Conservation (phyloP, 345 rosid species). For the Turnera subulata region DNA sequence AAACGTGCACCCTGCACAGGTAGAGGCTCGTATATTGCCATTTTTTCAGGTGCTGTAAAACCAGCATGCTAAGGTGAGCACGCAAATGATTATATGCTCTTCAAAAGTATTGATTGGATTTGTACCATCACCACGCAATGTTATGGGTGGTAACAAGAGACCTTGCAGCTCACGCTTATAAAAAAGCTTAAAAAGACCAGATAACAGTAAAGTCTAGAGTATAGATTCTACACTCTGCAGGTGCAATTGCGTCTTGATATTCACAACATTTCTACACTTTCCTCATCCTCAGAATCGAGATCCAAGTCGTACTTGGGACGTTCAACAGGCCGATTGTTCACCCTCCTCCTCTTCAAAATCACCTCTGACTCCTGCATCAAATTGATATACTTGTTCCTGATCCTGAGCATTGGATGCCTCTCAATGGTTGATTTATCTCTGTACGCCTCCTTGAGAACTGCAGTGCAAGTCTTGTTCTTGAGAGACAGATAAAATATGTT, state of each 20-base stretch:
- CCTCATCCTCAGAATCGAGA: conserved; percentile 37
- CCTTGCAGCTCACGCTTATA: too few species aligned
- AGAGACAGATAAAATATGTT: conserved; percentile 70
- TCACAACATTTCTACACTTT: conserved; percentile 3
- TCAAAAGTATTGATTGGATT: too few species aligned
- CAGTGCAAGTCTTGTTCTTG: conserved; percentile 68
- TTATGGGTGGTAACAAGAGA: too few species aligned
- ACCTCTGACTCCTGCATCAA: conserved; percentile 53
- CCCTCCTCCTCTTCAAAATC: conserved; percentile 45
- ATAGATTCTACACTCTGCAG: too few species aligned
- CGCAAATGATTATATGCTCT: too few species aligned
- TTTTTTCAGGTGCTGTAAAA: too few species aligned
- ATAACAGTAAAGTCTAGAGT: too few species aligned
- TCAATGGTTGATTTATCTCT: conserved; percentile 38
- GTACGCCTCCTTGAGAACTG: conserved; percentile 77
- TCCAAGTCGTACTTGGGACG: conserved; percentile 38
- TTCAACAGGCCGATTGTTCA: conserved; percentile 12
- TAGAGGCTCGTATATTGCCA: too few species aligned
- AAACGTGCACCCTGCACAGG: too few species aligned
- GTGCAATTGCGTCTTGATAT: not conserved
- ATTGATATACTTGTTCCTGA: conserved; percentile 59
- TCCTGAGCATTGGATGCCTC: conserved; percentile 54
- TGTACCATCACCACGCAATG: too few species aligned
- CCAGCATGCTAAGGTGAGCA: too few species aligned
- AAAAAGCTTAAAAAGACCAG: too few species aligned